These are phyloP conservation scores for Fusarium verticillioides DNA, from an alignment of 2,329 filamentous ascomycete genomes.

Conservation along the genomic window DNA sequence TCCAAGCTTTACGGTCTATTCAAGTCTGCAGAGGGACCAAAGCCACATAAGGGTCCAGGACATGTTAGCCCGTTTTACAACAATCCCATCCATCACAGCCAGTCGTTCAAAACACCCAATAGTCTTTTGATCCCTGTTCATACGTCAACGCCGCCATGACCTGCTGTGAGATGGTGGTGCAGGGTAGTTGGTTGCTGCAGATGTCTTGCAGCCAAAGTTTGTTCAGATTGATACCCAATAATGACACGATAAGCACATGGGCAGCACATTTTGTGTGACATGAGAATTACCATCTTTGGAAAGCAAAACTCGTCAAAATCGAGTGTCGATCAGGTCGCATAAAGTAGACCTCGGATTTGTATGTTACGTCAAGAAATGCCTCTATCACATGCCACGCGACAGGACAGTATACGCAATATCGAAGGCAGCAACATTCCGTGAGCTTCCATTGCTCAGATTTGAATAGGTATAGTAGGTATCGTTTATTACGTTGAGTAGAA, in stretches of 20 bases:
- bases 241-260: not conserved
- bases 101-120: not conserved
- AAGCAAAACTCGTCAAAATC: not conserved
- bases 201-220: conserved; percentile 3
- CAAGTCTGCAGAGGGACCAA: not conserved
- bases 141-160: not conserved
- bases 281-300: not conserved
- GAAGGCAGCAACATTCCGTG: not conserved
- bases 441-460: not conserved
- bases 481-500: not conserved
- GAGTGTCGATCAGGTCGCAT: not conserved
- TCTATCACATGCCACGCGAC: not conserved
- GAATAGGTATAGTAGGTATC: no score
- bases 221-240: conserved; percentile 1
- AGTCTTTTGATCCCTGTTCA: not conserved
- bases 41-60: conserved; percentile 1
- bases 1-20: conserved; percentile 6
- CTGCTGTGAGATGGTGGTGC: conserved; percentile 17
- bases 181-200: conserved; percentile 28
- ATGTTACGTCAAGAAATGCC: not conserved
- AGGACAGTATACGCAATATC: not conserved
- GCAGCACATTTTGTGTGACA: not conserved
- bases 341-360: not conserved
- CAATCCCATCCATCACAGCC: not conserved
- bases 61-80: not conserved